Percentiles rank a stretch among this genome's conserved stretches.
Evolutionary conservation across 345 rosid genomes (phyloP).

Genomic region (Mangifera indica): DNA sequence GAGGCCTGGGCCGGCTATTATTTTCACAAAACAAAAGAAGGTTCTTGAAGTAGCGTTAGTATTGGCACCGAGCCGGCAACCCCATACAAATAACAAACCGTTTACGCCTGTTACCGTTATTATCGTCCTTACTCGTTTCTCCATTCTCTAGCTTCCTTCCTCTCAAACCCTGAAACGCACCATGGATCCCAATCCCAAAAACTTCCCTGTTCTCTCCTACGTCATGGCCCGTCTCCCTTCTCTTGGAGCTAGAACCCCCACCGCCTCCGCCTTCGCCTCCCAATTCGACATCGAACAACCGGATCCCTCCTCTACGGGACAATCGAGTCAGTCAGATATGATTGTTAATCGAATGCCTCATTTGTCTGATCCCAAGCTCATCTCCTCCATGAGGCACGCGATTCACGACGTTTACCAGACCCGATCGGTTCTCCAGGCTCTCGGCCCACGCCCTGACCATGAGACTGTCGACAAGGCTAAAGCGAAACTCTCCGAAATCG

Average conservation of each 20-base stretch:
- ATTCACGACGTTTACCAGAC: constrained; percentile 75
- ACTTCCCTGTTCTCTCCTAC: constrained; percentile 83
- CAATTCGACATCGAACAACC: constrained; percentile 37
- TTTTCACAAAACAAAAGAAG: too few species aligned
- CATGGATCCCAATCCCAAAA: constrained; percentile 76
- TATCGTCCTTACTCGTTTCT: too few species aligned
- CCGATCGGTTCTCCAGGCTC: constrained; percentile 70
- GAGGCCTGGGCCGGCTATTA: too few species aligned
- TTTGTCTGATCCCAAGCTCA: constrained; percentile 58
- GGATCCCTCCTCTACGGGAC: constrained; percentile 31
- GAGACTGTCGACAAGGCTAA: constrained; percentile 80
- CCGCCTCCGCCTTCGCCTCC: constrained; percentile 24
- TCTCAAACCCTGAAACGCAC: background rate
- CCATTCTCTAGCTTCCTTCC: background rate
- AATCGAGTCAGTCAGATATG: constrained; percentile 5
- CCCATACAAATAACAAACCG: too few species aligned
- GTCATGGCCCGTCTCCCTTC: constrained; percentile 74
- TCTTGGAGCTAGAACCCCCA: constrained; percentile 40
- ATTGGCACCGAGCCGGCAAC: too few species aligned
- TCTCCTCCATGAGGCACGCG: constrained; percentile 74
- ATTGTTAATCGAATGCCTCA: constrained; percentile 60
- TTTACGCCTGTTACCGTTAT: too few species aligned
- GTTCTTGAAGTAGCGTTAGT: too few species aligned
- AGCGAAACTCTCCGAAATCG: constrained; percentile 57
- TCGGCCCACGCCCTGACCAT: constrained; percentile 93